Conservation (phyloP, 768 basidiomycete genomes). For the Tulasnella calospora region DNA sequence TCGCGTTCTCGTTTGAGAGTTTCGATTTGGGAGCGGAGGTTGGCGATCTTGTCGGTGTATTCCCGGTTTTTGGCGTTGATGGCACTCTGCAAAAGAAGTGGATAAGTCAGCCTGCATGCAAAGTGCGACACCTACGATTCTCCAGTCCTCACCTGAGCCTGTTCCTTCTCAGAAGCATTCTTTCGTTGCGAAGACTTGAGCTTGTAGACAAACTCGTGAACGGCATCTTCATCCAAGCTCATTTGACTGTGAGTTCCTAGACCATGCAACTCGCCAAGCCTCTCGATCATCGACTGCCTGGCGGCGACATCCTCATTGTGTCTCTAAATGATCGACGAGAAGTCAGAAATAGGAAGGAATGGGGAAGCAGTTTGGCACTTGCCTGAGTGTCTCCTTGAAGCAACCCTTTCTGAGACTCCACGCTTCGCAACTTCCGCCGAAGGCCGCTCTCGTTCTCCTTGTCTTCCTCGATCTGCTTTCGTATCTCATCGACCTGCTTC, state of each 20-base stretch:
- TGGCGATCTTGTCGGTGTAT: conserved; percentile 55
- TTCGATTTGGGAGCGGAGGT: conserved; percentile 41
- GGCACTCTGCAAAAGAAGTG: conserved; percentile 45
- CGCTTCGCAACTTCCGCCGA: conserved; percentile 32
- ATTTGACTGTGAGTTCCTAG: conserved; percentile 71
- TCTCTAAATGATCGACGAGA: conserved; percentile 43
- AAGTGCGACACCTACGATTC: not conserved
- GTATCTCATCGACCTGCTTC: conserved; percentile 23
- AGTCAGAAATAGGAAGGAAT: not conserved
- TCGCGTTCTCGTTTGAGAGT: conserved; percentile 43
- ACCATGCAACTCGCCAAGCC: conserved; percentile 59
- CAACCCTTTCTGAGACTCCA: conserved; percentile 45
- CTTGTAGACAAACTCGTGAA: conserved; percentile 65
- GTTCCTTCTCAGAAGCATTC: conserved; percentile 60
- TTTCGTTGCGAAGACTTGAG: conserved; percentile 58
- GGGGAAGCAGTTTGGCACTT: conserved; percentile 1
- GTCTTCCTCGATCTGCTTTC: conserved; percentile 28
- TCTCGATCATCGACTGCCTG: conserved; percentile 69
- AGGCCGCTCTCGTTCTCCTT: conserved; percentile 29
- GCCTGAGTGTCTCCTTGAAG: conserved; percentile 73
- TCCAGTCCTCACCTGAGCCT: conserved; percentile 51
- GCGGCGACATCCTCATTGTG: conserved; percentile 65
- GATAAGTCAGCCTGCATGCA: not conserved
- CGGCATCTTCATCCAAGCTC: conserved; percentile 64
- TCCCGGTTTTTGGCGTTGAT: conserved; percentile 55